Conservation (phyloP, 306 rosid species). For the Ochetophila trinervis region DNA sequence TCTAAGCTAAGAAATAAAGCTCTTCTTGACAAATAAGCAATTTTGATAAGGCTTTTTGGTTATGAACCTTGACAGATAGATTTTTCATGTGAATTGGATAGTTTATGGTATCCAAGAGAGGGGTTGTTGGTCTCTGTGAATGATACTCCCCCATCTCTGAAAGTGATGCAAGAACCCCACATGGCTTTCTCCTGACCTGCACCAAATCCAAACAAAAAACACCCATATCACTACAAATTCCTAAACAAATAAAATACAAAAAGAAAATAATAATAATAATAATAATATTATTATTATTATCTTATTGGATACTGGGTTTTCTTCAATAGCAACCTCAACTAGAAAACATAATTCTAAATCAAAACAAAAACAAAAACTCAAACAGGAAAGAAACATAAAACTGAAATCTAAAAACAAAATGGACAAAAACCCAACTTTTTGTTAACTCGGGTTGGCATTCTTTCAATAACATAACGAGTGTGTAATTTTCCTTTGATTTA, state of each 20-base stretch:
- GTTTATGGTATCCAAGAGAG: slow-evolving; percentile 81
- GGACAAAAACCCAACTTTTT: slow-evolving; percentile 18
- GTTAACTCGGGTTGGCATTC: slow-evolving; percentile 7
- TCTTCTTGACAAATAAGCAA: neutral
- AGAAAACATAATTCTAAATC: neutral
- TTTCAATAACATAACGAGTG: slow-evolving; percentile 19
- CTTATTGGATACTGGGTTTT: neutral
- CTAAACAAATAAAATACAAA: neutral
- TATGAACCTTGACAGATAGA: slow-evolving; percentile 73
- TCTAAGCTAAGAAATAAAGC: slow-evolving; percentile 3
- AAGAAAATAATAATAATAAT: no score
- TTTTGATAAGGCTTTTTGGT: slow-evolving; percentile 1
- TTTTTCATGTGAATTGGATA: slow-evolving; percentile 96
- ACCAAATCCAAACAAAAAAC: slow-evolving; percentile 25
- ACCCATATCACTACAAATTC: slow-evolving; percentile 25
- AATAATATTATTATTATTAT: no score
- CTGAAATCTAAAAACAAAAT: neutral
- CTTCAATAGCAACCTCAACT: neutral
- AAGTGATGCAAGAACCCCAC: slow-evolving; percentile 65
- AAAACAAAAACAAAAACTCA: neutral
- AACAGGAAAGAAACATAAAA: neutral
- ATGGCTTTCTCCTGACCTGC: slow-evolving; percentile 53
- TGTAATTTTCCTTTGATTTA: neutral
- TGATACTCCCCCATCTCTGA: slow-evolving; percentile 71
- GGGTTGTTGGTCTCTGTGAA: slow-evolving; percentile 85